Evolutionary conservation across 1,139 yeast species (phyloP), one percentile per base, ranked within the genome.

Genomic region (Meyerozyma guilliermondii): DNA sequence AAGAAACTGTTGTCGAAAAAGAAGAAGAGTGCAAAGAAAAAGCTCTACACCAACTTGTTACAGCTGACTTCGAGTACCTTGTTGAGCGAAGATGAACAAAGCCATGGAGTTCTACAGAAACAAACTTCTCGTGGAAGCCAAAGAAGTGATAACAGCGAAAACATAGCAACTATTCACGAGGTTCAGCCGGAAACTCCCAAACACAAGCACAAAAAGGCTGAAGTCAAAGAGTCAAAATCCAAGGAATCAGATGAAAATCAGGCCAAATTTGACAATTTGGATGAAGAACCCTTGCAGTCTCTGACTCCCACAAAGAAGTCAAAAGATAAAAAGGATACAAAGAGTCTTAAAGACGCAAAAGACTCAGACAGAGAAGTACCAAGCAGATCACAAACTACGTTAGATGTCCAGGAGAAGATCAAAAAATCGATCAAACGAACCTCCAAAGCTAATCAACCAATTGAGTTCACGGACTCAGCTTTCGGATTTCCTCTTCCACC

Each of bases 401-500:
- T 57, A 23, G 76, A 71, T 40, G 71, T 73, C 9, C 77, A 72
- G 51, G 77, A 73, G 46, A 70, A 71, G 54, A 59, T 73, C 47
- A 69, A 69, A 44, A 68, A 67, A 51, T 66, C 73, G 8, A 73
- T 73, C 50, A 66, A 59, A 46, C 58, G 77, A 42, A 62, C 73
- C 0, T 70, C 76, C 8, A 60, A 58, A 44, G 75, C 78, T 28
- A 85, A 85, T 55, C 87, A 85, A 45, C 91, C 94, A 0, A 76
- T 84, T 37, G 80, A 81, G 50, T 84, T 84, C 63, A 82, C 87
- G 2, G 92, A 84, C 50, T 83, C 91, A 20, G 91, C 92, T 4
- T 85, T 85, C 65, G 95, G 95, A 4, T 85, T 85, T 63, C 94
- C 95, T 4, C 66, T 85, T 44, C 95, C 95, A 1, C 89, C 89